These are phyloP conservation scores for Solanum lycopersicoides DNA, from an alignment of 257 asterid species.

Conservation along the genomic window DNA sequence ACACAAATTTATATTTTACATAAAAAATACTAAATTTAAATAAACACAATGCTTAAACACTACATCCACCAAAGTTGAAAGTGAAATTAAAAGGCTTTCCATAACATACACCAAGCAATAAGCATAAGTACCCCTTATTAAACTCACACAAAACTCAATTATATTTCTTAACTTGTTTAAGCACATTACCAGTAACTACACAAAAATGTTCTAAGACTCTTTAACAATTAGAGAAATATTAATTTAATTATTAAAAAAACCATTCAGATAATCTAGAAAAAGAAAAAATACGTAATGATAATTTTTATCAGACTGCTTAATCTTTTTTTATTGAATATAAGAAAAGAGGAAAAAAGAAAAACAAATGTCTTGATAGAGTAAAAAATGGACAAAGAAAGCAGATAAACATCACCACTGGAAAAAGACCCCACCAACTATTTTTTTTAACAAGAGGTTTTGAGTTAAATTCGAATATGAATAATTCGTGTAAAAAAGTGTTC, in stretches of 20 bases:
- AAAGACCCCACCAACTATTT: not conserved
- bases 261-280: not conserved
- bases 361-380: not conserved
- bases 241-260: not conserved
- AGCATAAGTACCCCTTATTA: not conserved
- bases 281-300: not conserved
- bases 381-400: not conserved
- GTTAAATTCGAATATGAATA: fast-evolving
- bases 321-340: not conserved
- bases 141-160: not conserved
- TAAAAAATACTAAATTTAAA: no score
- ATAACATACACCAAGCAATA: not conserved
- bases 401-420: not conserved
- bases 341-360: not conserved
- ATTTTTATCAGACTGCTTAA: not conserved
- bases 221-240: not conserved
- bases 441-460: fast-evolving
- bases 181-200: not conserved
- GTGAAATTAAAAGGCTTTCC: no score
- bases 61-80: no score
- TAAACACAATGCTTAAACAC: not conserved
- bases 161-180: not conserved
- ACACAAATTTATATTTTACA: not conserved
- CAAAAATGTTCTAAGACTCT: not conserved
- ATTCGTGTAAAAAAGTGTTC: no score